A percentile compares a stretch with the other conserved stretches of the same genome.
phyloP scores from a whole-genome alignment of 2,329 filamentous ascomycete genomes.

The Alternaria metachromatica region DNA sequence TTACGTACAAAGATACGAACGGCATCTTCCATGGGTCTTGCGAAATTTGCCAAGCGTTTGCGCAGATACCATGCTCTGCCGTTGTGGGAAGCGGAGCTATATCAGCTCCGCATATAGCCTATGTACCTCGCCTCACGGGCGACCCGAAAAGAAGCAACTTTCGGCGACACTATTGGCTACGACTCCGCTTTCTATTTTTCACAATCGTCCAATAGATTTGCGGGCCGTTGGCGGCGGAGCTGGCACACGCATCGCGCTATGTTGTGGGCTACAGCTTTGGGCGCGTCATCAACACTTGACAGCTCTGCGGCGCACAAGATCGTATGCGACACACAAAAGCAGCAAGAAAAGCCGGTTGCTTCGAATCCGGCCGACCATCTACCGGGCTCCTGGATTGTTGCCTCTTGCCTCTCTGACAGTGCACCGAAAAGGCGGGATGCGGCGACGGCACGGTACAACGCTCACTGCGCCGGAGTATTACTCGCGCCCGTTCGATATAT shows the following conservation, averaged over 20 bases:
- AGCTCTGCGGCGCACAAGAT: not conserved
- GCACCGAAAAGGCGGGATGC: slow-evolving; percentile 1
- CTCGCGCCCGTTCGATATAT: slow-evolving; percentile 8
- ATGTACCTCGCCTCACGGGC: slow-evolving; percentile 16
- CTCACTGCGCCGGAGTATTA: slow-evolving; percentile 18
- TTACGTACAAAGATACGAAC: not conserved
- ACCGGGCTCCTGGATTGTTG: slow-evolving; percentile 15
- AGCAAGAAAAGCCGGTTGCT: not conserved
- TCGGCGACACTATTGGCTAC: slow-evolving; percentile 9
- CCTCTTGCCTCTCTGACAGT: slow-evolving; percentile 7
- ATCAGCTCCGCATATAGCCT: slow-evolving; percentile 23
- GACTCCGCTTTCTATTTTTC: slow-evolving; percentile 8
- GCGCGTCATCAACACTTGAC: not conserved
- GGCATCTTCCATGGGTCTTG: not conserved
- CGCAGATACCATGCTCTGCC: not conserved
- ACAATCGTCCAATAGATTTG: slow-evolving; percentile 12
- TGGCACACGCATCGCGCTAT: not conserved
- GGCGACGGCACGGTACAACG: slow-evolving; percentile 14
- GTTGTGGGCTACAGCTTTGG: not conserved
- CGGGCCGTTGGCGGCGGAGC: slow-evolving; percentile 1
- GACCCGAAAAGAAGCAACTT: slow-evolving; percentile 10
- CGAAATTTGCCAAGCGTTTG: not conserved
- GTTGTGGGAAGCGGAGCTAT: slow-evolving; percentile 13
- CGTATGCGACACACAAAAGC: not conserved
- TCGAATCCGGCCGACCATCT: slow-evolving; percentile 6